Evolutionary conservation across 2,329 filamentous ascomycete genomes (phyloP).

Genomic region (Colletotrichum coccodes): DNA sequence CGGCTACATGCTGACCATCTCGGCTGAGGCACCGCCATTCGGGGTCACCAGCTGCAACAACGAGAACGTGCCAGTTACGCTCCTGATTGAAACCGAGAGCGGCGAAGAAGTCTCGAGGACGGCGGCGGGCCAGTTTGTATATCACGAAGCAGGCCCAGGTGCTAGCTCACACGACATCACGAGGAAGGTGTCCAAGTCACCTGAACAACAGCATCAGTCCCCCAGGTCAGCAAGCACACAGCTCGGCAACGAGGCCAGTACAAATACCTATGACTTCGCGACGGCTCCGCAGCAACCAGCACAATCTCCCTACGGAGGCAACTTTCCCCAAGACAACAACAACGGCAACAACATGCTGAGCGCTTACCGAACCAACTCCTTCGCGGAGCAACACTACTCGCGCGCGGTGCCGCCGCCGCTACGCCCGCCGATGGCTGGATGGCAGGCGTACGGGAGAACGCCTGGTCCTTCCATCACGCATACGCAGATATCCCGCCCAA

Average conservation of each 20-base stretch:
- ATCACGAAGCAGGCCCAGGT: conserved; percentile 48
- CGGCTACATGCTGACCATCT: conserved; percentile 77
- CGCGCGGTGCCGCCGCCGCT: conserved; percentile 46
- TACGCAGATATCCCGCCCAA: conserved; percentile 55
- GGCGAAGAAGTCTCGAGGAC: conserved; percentile 64
- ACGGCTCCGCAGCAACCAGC: conserved; percentile 54
- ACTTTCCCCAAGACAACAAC: conserved; percentile 54
- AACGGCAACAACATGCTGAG: conserved; percentile 63
- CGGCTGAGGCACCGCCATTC: conserved; percentile 74
- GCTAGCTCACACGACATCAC: conserved; percentile 52
- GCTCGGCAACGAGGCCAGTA: conserved; percentile 51
- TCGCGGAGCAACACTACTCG: conserved; percentile 57
- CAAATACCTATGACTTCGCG: conserved; percentile 67
- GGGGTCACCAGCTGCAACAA: conserved; percentile 60
- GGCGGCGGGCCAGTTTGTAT: conserved; percentile 57
- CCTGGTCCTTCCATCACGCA: conserved; percentile 51
- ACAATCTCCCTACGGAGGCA: conserved; percentile 44
- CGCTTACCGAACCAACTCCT: conserved; percentile 63
- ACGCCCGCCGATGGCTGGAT: conserved; percentile 51
- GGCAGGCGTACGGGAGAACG: conserved; percentile 52
- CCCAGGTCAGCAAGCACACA: conserved; percentile 40
- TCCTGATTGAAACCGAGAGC: conserved; percentile 61
- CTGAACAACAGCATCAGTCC: conserved; percentile 55
- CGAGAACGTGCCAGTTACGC: conserved; percentile 64
- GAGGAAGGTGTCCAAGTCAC: conserved; percentile 53